Evolutionary conservation across 371 early-diverging fungal genomes (phyloP).

Genomic region (Apophysomyces elegans): DNA sequence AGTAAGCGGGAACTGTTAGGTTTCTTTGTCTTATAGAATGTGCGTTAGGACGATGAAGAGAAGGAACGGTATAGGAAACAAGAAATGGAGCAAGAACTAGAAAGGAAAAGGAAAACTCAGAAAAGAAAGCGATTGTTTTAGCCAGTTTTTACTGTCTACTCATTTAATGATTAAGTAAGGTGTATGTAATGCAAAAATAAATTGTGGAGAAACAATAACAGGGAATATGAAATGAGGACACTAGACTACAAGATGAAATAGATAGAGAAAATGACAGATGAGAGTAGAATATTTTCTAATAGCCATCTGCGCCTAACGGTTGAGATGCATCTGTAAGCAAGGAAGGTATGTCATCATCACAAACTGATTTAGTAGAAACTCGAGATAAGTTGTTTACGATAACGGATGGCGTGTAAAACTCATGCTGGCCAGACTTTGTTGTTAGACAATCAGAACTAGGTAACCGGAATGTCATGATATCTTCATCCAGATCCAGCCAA

Average conservation of each 20-base stretch:
- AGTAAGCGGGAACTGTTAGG: neutral
- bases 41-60: neutral
- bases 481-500: slow-evolving; percentile 31
- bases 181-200: neutral
- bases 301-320: neutral
- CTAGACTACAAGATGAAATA: too few species aligned
- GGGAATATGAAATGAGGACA: too few species aligned
- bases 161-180: neutral
- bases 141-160: neutral
- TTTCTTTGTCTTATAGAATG: neutral
- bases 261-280: neutral
- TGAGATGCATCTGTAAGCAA: slow-evolving; percentile 18
- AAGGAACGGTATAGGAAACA: neutral
- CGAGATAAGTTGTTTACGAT: slow-evolving; percentile 5
- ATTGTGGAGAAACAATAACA: neutral
- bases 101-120: neutral
- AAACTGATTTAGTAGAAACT: neutral
- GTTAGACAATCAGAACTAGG: slow-evolving; percentile 43
- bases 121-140: slow-evolving; percentile 2
- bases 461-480: slow-evolving; percentile 31
- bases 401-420: slow-evolving; percentile 41
- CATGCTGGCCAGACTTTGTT: slow-evolving; percentile 26
- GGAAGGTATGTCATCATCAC: slow-evolving; percentile 23
- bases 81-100: neutral
- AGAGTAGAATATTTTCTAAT: neutral